Evolutionary conservation across 192 early-diverging fungal species (phyloP), one percentile per base, ranked within the genome.

Genomic region (Coemansia sp.): DNA sequence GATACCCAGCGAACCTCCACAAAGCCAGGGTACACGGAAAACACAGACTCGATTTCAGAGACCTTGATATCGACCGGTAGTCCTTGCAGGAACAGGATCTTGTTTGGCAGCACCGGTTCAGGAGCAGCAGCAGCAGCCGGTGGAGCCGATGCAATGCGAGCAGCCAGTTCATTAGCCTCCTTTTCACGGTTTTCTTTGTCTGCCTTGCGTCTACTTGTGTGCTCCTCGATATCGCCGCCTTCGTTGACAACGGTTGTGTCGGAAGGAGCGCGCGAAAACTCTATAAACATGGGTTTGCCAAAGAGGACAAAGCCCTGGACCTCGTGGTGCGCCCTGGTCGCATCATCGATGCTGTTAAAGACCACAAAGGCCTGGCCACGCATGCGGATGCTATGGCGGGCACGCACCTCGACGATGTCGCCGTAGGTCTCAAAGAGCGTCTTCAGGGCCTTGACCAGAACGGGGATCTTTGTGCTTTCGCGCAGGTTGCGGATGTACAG

Each of bases 361-460:
- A 87, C 87, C 1, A 99, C 83, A 79, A 96, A 99, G 1, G 95
- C 97, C 68, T 99, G 97, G 17, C 97, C 97, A 58, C 93, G 86
- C 84, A 93, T 88, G 55, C 86, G 81, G 58, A 97, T 83, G 77
- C 91, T 89, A 60, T 72, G 65, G 57, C 92, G 93, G 9, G 88
- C 88, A 15, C 87, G 80, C 11, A 97, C 86, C 48, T 97, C 90
- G 1, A 94, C 56, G 11, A 99, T 83, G 36, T 90, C 72, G 27
- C 97, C 97, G 62, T 88, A 96, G 23, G 86, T 84, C 45, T 88
- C 85, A 59, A 96, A 99, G 41, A 97, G 67, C 20, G 88, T 83
- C 27, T 79, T 81, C 57, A 99, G 79, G 0, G 87, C 84, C n/a
- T 81, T 84, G 52, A 86, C 87, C 52, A 98, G 58, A 83, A 86